A percentile compares a stretch with the other conserved stretches of the same genome.
Evolutionary conservation across 768 basidiomycete species (phyloP).

Genomic region (Rickenella mellea): DNA sequence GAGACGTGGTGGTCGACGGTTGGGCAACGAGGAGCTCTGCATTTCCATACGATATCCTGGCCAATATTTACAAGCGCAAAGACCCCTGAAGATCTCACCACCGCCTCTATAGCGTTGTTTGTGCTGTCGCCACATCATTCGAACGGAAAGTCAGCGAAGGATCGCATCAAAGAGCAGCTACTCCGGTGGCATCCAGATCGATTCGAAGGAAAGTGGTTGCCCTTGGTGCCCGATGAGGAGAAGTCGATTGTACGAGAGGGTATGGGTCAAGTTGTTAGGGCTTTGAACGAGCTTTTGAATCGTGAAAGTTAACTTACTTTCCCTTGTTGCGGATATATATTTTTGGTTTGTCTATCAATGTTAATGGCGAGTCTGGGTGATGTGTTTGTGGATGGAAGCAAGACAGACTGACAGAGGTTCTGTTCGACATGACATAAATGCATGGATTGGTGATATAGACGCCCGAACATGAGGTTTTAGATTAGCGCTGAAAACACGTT

Average conservation of each 20-base stretch:
- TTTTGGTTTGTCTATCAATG: no score
- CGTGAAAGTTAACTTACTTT: no score
- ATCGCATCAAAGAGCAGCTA: slow-evolving; percentile 68
- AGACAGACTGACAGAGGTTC: no score
- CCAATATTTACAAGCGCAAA: slow-evolving; percentile 52
- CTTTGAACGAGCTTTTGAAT: slow-evolving; percentile 59
- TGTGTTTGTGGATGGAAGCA: no score
- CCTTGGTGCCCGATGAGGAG: slow-evolving; percentile 54
- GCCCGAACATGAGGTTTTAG: no score
- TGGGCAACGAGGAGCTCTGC: slow-evolving; percentile 24
- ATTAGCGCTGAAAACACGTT: no score
- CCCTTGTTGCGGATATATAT: no score
- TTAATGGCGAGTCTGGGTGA: no score
- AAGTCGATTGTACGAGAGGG: slow-evolving; percentile 60
- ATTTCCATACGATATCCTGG: slow-evolving; percentile 70
- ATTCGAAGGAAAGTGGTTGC: slow-evolving; percentile 61
- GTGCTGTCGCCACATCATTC: slow-evolving; percentile 50
- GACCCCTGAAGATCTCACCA: slow-evolving; percentile 52
- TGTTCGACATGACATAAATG: no score
- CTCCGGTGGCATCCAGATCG: slow-evolving; percentile 78
- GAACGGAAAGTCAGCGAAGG: slow-evolving; percentile 49
- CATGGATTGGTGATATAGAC: no score
- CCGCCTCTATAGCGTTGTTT: slow-evolving; percentile 46
- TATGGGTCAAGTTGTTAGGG: slow-evolving; percentile 63
- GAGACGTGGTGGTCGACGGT: slow-evolving; percentile 50